Conservation (phyloP, 2,329 filamentous ascomycete species). For the Pyrenochaeta sp. region DNA sequence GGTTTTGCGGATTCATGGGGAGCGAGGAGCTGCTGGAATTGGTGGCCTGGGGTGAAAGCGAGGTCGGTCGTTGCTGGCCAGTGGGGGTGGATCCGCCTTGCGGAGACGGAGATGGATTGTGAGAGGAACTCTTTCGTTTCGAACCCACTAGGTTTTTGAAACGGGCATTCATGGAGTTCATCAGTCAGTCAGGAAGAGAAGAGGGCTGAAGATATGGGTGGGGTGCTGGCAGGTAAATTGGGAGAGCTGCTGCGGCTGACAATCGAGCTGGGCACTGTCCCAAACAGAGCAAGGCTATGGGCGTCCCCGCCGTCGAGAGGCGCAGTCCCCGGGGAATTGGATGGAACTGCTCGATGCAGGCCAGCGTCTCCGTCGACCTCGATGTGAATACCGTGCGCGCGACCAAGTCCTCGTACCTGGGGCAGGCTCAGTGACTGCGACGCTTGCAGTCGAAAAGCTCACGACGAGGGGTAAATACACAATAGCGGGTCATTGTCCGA, state of each 20-base stretch:
- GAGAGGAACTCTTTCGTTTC: slow-evolving; percentile 74
- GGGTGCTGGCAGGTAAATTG: slow-evolving; percentile 37
- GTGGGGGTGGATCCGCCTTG: slow-evolving; percentile 48
- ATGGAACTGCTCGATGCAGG: slow-evolving; percentile 2
- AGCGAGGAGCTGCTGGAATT: slow-evolving; percentile 50
- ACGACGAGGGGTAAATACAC: slow-evolving; percentile 20
- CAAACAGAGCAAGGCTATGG: slow-evolving; percentile 28
- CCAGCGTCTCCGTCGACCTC: slow-evolving; percentile 1
- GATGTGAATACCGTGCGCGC: neutral
- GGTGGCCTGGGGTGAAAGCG: slow-evolving; percentile 50
- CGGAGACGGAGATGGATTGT: slow-evolving; percentile 52
- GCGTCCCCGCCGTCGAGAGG: slow-evolving; percentile 22
- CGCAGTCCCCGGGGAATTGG: slow-evolving; percentile 15
- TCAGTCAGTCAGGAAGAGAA: slow-evolving; percentile 52
- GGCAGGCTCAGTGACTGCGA: neutral
- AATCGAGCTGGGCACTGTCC: slow-evolving; percentile 29
- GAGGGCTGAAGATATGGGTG: slow-evolving; percentile 29
- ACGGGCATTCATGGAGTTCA: slow-evolving; percentile 82
- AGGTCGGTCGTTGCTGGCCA: slow-evolving; percentile 48
- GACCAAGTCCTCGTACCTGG: slow-evolving; percentile 4
- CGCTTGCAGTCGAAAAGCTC: slow-evolving; percentile 9
- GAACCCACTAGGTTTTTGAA: slow-evolving; percentile 83
- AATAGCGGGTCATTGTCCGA: slow-evolving; percentile 14
- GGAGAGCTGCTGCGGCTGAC: slow-evolving; percentile 42
- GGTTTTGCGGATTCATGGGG: slow-evolving; percentile 65